phyloP scores from a whole-genome alignment of 768 basidiomycete genomes.

The Russula olivacea region DNA sequence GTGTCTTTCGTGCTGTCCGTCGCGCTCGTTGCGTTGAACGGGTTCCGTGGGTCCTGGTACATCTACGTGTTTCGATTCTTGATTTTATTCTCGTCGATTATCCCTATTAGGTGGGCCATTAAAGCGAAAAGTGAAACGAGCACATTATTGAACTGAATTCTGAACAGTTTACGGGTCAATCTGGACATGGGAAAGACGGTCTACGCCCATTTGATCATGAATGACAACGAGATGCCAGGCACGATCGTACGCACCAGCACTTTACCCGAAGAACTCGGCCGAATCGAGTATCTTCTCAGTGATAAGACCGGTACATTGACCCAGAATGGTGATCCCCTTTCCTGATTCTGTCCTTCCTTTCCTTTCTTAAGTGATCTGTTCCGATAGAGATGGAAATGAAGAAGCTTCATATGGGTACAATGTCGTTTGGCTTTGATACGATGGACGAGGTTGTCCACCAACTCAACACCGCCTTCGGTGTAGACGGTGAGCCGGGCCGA shows the following conservation, averaged over 20 bases:
- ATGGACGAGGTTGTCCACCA: conserved; percentile 98
- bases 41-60: conserved; percentile 93
- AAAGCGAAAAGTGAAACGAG: not conserved
- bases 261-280: conserved; percentile 90
- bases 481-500: conserved; percentile 41
- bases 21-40: conserved; percentile 89
- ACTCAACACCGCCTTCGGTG: conserved; percentile 77
- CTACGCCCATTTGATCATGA: conserved; percentile 93
- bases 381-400: conserved; percentile 95
- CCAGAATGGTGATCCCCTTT: conserved; percentile 69
- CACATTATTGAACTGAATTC: not conserved
- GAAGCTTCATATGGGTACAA: conserved; percentile 97
- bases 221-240: conserved; percentile 84
- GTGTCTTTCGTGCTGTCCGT: conserved; percentile 92
- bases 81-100: conserved; percentile 97
- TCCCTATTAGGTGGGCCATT: conserved; percentile 85
- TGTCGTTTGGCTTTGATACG: conserved; percentile 94
- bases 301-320: conserved; percentile 99
- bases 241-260: conserved; percentile 98
- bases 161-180: conserved; percentile 86
- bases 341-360: not conserved
- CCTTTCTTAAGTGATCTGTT: not conserved
- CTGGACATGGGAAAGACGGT: conserved; percentile 99
- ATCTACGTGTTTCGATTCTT: conserved; percentile 95
- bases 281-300: conserved; percentile 92